Conservation (phyloP, 352 stramenopile species). For the Globisporangium ultimum region DNA sequence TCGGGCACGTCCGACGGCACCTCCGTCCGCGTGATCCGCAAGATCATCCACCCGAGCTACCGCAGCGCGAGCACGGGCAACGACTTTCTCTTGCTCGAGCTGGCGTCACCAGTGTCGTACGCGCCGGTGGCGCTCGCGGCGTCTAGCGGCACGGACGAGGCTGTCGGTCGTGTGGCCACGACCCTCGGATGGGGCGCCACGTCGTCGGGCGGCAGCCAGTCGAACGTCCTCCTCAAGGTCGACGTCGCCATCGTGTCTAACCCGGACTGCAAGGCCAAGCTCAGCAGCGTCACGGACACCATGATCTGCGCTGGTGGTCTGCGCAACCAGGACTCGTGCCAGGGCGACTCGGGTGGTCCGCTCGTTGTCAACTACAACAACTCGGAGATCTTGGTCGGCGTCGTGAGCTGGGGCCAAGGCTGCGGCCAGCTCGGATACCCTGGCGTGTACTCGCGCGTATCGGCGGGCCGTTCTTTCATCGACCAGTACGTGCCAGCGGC, state of each 20-base stretch:
- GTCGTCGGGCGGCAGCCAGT: constrained; percentile 16
- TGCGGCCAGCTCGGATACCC: constrained; percentile 37
- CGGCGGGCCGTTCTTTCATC: no score
- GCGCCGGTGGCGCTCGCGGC: constrained; percentile 29
- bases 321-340: constrained; percentile 49
- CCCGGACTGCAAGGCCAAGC: constrained; percentile 25
- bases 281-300: constrained; percentile 26
- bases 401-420: constrained; percentile 58
- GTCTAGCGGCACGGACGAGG: constrained; percentile 10
- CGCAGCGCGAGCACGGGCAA: constrained; percentile 20
- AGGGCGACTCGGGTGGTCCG: constrained; percentile 54
- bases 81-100: constrained; percentile 56
- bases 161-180: constrained; percentile 7
- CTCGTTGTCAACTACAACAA: constrained; percentile 24
- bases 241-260: constrained; percentile 47
- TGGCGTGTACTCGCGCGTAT: constrained; percentile 52
- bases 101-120: constrained; percentile 29
- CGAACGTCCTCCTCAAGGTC: constrained; percentile 33
- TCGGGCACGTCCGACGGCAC: constrained; percentile 40
- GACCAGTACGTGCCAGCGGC: no score
- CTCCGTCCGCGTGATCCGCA: constrained; percentile 39
- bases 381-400: constrained; percentile 37
- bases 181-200: constrained; percentile 30
- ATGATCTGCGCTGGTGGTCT: constrained; percentile 64
- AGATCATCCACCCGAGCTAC: constrained; percentile 51